These are phyloP conservation scores for Akanthomyces lecanii DNA, from an alignment of 2,329 filamentous ascomycete species.

Conservation along the genomic window DNA sequence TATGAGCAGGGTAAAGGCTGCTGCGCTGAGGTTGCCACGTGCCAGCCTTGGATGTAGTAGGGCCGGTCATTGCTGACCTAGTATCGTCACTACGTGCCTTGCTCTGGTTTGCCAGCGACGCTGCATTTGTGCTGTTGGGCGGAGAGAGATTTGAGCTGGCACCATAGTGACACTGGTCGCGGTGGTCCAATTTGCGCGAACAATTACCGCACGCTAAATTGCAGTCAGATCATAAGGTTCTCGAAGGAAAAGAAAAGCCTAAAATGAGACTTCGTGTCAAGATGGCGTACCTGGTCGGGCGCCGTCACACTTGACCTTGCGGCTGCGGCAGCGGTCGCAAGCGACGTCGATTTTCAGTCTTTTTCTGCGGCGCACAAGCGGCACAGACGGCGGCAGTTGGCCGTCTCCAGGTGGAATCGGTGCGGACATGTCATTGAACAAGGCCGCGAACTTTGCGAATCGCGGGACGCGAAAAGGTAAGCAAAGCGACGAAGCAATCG, in stretches of 20 bases:
- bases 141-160: background rate
- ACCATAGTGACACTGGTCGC: constrained; percentile 29
- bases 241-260: background rate
- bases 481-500: background rate
- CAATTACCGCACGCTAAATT: constrained; percentile 30
- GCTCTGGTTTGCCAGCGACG: background rate
- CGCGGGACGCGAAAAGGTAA: background rate
- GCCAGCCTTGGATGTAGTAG: background rate
- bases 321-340: constrained; percentile 38
- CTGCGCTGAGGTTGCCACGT: background rate
- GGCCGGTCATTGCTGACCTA: background rate
- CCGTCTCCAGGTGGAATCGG: background rate
- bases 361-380: constrained; percentile 25
- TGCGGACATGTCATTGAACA: background rate
- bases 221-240: background rate
- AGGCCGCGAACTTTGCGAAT: background rate
- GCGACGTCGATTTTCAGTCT: constrained; percentile 42
- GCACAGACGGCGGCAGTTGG: background rate
- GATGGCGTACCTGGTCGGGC: constrained; percentile 31
- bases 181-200: constrained; percentile 26
- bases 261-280: background rate
- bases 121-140: background rate
- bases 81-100: background rate
- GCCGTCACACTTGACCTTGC: constrained; percentile 42
- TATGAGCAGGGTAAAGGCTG: background rate